Percentiles rank a stretch among this genome's conserved stretches.
phyloP scores from a whole-genome alignment of 2,329 filamentous ascomycete species.

The Sordariomycetes sp. region DNA sequence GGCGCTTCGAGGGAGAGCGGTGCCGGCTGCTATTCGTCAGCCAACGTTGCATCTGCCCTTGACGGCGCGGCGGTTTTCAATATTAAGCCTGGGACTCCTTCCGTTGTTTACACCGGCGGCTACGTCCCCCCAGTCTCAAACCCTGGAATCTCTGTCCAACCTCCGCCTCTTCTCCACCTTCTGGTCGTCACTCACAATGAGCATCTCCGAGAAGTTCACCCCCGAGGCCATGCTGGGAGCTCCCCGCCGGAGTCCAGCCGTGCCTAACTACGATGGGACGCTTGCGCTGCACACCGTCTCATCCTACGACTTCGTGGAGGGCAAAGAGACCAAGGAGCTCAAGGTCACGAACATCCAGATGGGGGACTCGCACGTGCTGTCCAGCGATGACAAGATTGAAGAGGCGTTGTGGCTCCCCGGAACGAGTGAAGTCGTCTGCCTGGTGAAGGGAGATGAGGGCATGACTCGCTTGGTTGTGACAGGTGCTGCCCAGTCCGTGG shows the following conservation, averaged over 20 bases:
- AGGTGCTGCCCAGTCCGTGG: slow-evolving; percentile 11
- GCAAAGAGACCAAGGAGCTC: slow-evolving; percentile 19
- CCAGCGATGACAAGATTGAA: slow-evolving; percentile 16
- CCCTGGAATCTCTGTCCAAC: neutral
- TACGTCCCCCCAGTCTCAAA: neutral
- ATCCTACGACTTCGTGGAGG: slow-evolving; percentile 20
- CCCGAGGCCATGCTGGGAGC: slow-evolving; percentile 19
- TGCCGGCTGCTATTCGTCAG: neutral
- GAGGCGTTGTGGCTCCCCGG: slow-evolving; percentile 24
- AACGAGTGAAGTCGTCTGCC: slow-evolving; percentile 18
- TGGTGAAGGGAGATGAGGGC: slow-evolving; percentile 17
- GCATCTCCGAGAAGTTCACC: slow-evolving; percentile 12
- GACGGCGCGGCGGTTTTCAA: too few relatives aligned
- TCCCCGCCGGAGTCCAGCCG: slow-evolving; percentile 19
- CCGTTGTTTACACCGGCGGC: neutral
- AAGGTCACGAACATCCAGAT: slow-evolving; percentile 21
- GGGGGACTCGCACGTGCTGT: slow-evolving; percentile 14
- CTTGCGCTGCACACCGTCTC: slow-evolving; percentile 28
- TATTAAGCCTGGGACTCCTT: neutral
- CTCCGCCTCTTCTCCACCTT: neutral
- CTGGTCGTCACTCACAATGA: neutral
- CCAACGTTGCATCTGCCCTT: neutral
- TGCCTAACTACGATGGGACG: slow-evolving; percentile 28
- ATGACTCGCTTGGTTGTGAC: slow-evolving; percentile 19
- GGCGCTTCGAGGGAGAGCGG: neutral